A percentile compares a stretch with the other conserved stretches of the same genome.
Evolutionary conservation across 148 eudicot genomes (phyloP).

Genomic region (Dianthus caryophyllus): DNA sequence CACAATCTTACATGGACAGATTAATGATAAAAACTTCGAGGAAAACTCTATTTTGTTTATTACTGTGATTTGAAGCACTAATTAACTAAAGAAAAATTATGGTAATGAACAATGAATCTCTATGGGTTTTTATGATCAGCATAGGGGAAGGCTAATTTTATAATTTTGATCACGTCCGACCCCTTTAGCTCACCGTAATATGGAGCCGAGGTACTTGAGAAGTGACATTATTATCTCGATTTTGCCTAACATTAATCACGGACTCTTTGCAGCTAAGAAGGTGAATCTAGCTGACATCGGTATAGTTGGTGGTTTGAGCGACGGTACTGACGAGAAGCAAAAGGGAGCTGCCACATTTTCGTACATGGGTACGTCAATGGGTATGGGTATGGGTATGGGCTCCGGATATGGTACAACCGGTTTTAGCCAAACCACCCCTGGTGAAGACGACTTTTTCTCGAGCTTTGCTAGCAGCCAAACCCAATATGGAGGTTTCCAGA

Average conservation of each 20-base stretch:
- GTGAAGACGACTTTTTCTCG: slow-evolving; percentile 49
- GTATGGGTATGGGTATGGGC: slow-evolving; percentile 65
- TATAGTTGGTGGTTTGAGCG: slow-evolving; percentile 70
- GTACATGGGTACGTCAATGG: slow-evolving; percentile 77
- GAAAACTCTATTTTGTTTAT: too few relatives aligned
- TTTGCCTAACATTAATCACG: neutral
- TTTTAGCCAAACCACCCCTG: slow-evolving; percentile 29
- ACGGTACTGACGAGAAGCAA: slow-evolving; percentile 55
- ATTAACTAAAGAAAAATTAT: too few relatives aligned
- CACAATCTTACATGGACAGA: too few relatives aligned
- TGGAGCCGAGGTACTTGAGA: neutral
- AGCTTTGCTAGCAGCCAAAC: slow-evolving; percentile 39
- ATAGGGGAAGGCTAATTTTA: too few relatives aligned
- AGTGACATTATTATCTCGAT: neutral
- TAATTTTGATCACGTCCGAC: too few relatives aligned
- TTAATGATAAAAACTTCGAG: too few relatives aligned
- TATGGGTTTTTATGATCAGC: too few relatives aligned
- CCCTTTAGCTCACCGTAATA: too few relatives aligned
- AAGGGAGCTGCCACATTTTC: slow-evolving; percentile 53
- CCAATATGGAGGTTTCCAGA: slow-evolving; percentile 56
- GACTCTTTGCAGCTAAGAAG: slow-evolving; percentile 72
- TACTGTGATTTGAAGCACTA: too few relatives aligned
- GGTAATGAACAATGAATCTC: too few relatives aligned
- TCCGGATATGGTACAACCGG: slow-evolving; percentile 51
- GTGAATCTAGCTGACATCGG: slow-evolving; percentile 72